A percentile compares a stretch with the other conserved stretches of the same genome.
phyloP scores from a whole-genome alignment of 805 yeast genomes.

The Lipomyces yamanashiensis region DNA sequence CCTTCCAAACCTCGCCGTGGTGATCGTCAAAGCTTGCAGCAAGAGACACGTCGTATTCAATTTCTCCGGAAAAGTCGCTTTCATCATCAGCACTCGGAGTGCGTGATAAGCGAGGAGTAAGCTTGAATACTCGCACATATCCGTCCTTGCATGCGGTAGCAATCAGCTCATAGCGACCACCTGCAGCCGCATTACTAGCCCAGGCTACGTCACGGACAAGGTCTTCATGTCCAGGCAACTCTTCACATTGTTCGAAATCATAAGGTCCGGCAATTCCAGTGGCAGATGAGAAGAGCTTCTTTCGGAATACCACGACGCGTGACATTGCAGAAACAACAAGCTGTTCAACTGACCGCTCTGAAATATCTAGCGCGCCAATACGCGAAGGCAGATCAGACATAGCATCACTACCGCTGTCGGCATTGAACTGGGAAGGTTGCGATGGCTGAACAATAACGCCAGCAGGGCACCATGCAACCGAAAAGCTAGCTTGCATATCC shows the following conservation, averaged over 20 bases:
- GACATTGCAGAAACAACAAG: constrained; percentile 84
- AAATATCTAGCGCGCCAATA: constrained; percentile 66
- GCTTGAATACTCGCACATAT: constrained; percentile 79
- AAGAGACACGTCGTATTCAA: constrained; percentile 55
- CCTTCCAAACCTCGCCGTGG: constrained; percentile 92
- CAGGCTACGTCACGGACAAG: constrained; percentile 33
- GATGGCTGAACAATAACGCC: constrained; percentile 13
- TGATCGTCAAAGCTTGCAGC: constrained; percentile 76
- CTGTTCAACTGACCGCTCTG: constrained; percentile 81
- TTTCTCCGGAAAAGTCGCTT: background rate
- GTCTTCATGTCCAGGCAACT: constrained; percentile 69
- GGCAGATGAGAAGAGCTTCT: constrained; percentile 42
- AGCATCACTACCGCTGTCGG: background rate
- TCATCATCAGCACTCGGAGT: background rate
- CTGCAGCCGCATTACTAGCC: constrained; percentile 39
- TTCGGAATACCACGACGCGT: constrained; percentile 77
- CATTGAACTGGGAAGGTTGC: background rate
- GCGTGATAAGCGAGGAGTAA: constrained; percentile 44
- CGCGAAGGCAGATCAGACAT: constrained; percentile 4
- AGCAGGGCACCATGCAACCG: constrained; percentile 34
- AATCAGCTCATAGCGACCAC: constrained; percentile 79
- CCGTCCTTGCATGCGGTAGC: constrained; percentile 99
- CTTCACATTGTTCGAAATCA: constrained; percentile 43
- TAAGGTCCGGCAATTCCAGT: constrained; percentile 38
- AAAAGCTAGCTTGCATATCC: constrained; percentile 31